These are phyloP conservation scores for Flueggea neowawraea DNA, from an alignment of 441 rosid species.

Conservation along the genomic window DNA sequence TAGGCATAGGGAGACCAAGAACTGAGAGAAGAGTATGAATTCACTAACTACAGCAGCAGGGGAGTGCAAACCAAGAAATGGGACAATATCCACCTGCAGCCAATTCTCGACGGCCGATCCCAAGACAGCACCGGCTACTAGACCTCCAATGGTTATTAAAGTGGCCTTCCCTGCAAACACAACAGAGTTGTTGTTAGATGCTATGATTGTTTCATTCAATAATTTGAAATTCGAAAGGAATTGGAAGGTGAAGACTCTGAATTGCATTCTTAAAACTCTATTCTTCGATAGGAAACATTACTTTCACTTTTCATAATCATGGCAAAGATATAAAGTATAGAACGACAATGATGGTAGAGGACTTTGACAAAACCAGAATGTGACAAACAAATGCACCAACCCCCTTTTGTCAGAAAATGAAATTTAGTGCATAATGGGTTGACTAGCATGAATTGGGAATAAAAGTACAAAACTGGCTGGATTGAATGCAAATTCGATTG, in stretches of 20 bases:
- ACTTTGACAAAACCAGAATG: too few species aligned
- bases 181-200: background rate
- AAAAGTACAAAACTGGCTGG: too few species aligned
- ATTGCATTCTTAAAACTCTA: too few species aligned
- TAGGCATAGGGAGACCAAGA: constrained; percentile 78
- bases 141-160: constrained; percentile 74
- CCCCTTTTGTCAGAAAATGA: background rate
- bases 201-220: background rate
- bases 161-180: constrained; percentile 75
- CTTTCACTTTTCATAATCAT: too few species aligned
- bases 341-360: too few species aligned
- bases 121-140: constrained; percentile 86
- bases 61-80: constrained; percentile 78
- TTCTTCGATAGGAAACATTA: too few species aligned
- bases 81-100: constrained; percentile 95
- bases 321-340: too few species aligned
- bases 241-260: background rate
- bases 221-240: constrained; percentile 2
- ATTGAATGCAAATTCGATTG: too few species aligned
- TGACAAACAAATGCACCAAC: background rate
- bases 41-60: constrained; percentile 90
- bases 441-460: too few species aligned
- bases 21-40: constrained; percentile 79
- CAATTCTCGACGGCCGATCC: constrained; percentile 89
- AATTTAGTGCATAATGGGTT: background rate